Base-by-base conservation (phyloP, 2,329 filamentous ascomycete genomes). In the Phaeosphaeria sp. region DNA sequence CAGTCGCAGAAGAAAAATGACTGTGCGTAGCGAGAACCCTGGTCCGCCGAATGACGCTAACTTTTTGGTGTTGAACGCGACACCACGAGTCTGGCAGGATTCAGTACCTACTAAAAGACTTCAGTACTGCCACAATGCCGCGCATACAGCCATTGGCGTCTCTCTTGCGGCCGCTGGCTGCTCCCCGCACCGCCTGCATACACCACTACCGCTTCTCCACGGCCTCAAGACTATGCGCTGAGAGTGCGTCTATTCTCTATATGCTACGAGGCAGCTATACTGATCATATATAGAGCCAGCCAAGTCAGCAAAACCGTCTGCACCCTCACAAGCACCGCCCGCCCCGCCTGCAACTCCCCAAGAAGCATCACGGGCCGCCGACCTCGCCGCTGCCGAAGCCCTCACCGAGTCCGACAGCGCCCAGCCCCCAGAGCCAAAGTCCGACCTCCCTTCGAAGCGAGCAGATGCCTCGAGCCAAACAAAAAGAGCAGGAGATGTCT, bases 181-280 rank as follows among this genome's bases (percentile, higher is more conserved):
- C 75, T 6, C 77, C 79, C 20, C 68, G 74, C 55, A 66, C 73
- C 18, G 61, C 77, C 27, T 67, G 77, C 51, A 69, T 70, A 39
- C 76, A 74, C 47, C 75, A 79, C 71, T 67, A 79, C 55, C 75
- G 75, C 68, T 79, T 80, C 73, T 80, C 78, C 6, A 73, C 69
- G 27, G 71, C 73, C 49, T 45, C 67, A 33, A 61, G 58, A 55
- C 59, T 67, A 57, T 61, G 67, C 60, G 60, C 67, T 55, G 71
- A 74, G 49, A 65, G 71, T 74, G 66, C 53, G 66, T 53, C n/a
- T 36, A 25, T 27, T 20, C 21, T 46, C 25, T 21, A 13, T 27
- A 36, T 46, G 6, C n/a, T 5, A 8, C 22, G 6, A 22, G 1
- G 43, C 44, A 36, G n/a, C 6, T 17, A 33, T 36, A 22, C n/a